Conservation (phyloP, 2,329 filamentous ascomycete species). For the Colletotrichum sublineola region DNA sequence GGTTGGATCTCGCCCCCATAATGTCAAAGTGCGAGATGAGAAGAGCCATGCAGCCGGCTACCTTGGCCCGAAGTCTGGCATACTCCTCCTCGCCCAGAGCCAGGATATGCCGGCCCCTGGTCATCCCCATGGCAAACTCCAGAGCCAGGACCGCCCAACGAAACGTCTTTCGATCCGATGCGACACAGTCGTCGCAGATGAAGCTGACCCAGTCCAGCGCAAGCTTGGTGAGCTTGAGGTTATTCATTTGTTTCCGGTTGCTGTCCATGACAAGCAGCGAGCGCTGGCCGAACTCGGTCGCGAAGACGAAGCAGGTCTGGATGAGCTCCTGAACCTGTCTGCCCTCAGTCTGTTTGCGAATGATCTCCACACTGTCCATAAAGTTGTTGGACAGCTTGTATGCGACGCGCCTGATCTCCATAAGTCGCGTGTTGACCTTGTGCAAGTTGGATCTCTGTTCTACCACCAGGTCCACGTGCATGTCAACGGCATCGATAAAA, state of each 20-base stretch:
- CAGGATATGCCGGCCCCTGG: slow-evolving; percentile 91
- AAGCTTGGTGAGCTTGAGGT: slow-evolving; percentile 91
- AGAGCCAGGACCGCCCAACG: slow-evolving; percentile 96
- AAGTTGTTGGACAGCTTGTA: slow-evolving; percentile 98
- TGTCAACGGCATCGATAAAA: slow-evolving; percentile 83
- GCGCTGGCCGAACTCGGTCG: slow-evolving; percentile 97
- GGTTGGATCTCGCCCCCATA: slow-evolving; percentile 93
- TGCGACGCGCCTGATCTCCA: slow-evolving; percentile 94
- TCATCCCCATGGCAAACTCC: slow-evolving; percentile 98
- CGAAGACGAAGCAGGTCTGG: slow-evolving; percentile 97
- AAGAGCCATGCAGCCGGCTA: slow-evolving; percentile 96
- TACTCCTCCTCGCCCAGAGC: slow-evolving; percentile 92
- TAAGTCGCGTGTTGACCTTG: slow-evolving; percentile 90
- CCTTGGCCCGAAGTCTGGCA: slow-evolving; percentile 83
- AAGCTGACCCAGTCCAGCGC: slow-evolving; percentile 98
- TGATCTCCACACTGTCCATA: slow-evolving; percentile 97
- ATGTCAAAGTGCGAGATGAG: slow-evolving; percentile 99
- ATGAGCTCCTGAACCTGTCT: slow-evolving; percentile 95
- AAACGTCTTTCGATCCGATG: slow-evolving; percentile 95
- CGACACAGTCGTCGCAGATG: slow-evolving; percentile 95
- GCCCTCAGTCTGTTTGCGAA: slow-evolving; percentile 85
- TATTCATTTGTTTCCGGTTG: slow-evolving; percentile 96
- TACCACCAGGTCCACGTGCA: slow-evolving; percentile 88
- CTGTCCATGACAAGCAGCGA: slow-evolving; percentile 96
- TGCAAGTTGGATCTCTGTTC: slow-evolving; percentile 94